These are phyloP conservation scores for Funneliformis caledonium DNA, from an alignment of 371 early-diverging fungal species.

Conservation along the genomic window DNA sequence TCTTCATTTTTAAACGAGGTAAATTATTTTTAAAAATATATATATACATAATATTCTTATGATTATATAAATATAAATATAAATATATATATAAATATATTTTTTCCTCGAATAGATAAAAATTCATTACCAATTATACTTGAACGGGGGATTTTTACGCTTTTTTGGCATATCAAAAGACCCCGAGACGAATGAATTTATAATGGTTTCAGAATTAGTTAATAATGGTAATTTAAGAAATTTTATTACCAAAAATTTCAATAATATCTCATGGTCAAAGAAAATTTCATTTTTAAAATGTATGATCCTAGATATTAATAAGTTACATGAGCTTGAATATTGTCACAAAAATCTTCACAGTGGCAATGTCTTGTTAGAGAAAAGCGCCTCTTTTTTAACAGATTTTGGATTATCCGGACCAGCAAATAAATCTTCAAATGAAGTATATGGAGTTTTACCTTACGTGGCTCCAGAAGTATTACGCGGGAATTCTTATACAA, in stretches of 20 bases:
- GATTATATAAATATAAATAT: too few species aligned
- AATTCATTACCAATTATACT: too few species aligned
- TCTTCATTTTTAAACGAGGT: neutral
- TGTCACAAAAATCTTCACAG: slow-evolving; percentile 16
- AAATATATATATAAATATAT: too few species aligned
- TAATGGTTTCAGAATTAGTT: slow-evolving; percentile 7
- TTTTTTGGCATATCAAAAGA: slow-evolving; percentile 12
- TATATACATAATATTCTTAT: too few species aligned
- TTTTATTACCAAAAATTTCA: neutral
- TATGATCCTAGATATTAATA: neutral
- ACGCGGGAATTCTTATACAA: neutral
- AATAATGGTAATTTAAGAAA: slow-evolving; percentile 12
- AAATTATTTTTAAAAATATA: neutral
- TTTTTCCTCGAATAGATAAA: too few species aligned
- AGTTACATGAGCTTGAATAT: neutral
- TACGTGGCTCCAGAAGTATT: neutral
- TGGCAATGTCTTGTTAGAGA: neutral
- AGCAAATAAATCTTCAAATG: neutral
- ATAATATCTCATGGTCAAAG: neutral
- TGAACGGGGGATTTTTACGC: neutral
- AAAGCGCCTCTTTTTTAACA: too few species aligned
- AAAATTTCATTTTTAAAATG: neutral
- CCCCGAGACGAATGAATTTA: slow-evolving; percentile 10
- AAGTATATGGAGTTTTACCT: neutral
- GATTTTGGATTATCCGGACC: neutral